Evolutionary conservation across 768 basidiomycete species (phyloP).

Genomic region (Cyathus striatus): DNA sequence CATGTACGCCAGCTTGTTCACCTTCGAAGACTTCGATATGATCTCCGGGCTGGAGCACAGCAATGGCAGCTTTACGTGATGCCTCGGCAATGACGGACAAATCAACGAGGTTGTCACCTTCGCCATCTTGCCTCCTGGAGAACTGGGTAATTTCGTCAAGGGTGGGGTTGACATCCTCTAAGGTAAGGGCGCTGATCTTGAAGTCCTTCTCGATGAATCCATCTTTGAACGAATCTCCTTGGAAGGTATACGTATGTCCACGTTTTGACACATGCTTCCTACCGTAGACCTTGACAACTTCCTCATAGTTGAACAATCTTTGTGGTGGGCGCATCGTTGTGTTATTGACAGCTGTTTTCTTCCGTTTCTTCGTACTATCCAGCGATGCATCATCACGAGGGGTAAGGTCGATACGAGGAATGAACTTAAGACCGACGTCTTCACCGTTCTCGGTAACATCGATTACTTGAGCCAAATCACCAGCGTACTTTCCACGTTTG

Average conservation of each 20-base stretch:
- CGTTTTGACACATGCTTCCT: conserved; percentile 72
- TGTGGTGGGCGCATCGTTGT: conserved; percentile 81
- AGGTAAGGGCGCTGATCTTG: conserved; percentile 67
- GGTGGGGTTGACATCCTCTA: conserved; percentile 92
- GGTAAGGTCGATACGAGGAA: conserved; percentile 96
- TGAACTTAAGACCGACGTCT: conserved; percentile 86
- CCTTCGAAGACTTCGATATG: conserved; percentile 97
- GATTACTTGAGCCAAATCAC: conserved; percentile 93
- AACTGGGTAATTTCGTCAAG: conserved; percentile 96
- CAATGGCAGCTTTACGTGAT: conserved; percentile 84
- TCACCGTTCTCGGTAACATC: conserved; percentile 93
- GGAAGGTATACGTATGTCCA: conserved; percentile 77
- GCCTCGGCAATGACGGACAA: conserved; percentile 90
- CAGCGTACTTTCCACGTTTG: conserved; percentile 87
- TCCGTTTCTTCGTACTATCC: conserved; percentile 69
- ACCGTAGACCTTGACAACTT: conserved; percentile 83
- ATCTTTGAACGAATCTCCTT: conserved; percentile 89
- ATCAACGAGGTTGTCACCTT: conserved; percentile 71
- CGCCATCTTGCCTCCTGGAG: conserved; percentile 68
- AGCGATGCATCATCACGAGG: conserved; percentile 73
- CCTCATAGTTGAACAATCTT: conserved; percentile 90
- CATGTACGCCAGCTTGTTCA: conserved; percentile 90
- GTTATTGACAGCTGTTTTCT: conserved; percentile 49
- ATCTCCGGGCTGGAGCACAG: conserved; percentile 95
- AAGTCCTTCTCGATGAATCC: conserved; percentile 97